A percentile compares a stretch with the other conserved stretches of the same genome.
These are phyloP conservation scores for Candida koratica DNA, from an alignment of 805 yeast genomes.

Conservation along the genomic window DNA sequence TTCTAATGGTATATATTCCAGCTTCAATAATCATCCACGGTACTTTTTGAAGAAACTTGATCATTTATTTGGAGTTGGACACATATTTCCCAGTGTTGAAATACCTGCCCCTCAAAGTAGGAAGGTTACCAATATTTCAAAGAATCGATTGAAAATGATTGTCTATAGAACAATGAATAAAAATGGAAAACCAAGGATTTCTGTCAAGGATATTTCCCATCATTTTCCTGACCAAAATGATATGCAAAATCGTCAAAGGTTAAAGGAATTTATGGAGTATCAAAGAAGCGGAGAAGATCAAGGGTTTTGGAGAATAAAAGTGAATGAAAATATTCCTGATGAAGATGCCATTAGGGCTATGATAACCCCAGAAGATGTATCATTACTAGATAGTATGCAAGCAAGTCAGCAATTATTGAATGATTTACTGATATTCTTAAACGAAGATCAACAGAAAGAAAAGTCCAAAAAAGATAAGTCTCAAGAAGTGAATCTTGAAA, in stretches of 20 bases:
- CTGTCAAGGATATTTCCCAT: conserved; percentile 80
- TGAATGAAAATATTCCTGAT: conserved; percentile 54
- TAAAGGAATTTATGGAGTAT: conserved; percentile 97
- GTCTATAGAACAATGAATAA: conserved; percentile 83
- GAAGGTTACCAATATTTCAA: conserved; percentile 88
- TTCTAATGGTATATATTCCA: conserved; percentile 1
- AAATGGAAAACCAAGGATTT: conserved; percentile 65
- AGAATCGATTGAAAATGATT: conserved; percentile 88
- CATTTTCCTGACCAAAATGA: conserved; percentile 98
- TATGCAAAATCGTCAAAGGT: conserved; percentile 92
- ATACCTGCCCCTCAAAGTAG: conserved; percentile 98
- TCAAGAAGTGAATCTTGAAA: conserved; percentile 28
- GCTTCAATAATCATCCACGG: conserved; percentile 56
- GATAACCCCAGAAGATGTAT: conserved; percentile 88
- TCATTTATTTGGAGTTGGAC: conserved; percentile 83
- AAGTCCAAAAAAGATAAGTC: conserved; percentile 24
- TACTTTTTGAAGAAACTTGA: conserved; percentile 68
- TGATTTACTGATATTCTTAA: conserved; percentile 58
- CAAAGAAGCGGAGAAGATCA: conserved; percentile 88
- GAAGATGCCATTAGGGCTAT: conserved; percentile 76
- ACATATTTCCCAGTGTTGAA: conserved; percentile 86
- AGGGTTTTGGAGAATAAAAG: conserved; percentile 88
- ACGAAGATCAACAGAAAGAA: conserved; percentile 22
- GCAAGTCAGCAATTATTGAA: conserved; percentile 86
- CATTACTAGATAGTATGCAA: conserved; percentile 86